These are phyloP conservation scores for Botrytis pseudocinerea DNA, from an alignment of 2,329 filamentous ascomycete genomes.

Conservation along the genomic window DNA sequence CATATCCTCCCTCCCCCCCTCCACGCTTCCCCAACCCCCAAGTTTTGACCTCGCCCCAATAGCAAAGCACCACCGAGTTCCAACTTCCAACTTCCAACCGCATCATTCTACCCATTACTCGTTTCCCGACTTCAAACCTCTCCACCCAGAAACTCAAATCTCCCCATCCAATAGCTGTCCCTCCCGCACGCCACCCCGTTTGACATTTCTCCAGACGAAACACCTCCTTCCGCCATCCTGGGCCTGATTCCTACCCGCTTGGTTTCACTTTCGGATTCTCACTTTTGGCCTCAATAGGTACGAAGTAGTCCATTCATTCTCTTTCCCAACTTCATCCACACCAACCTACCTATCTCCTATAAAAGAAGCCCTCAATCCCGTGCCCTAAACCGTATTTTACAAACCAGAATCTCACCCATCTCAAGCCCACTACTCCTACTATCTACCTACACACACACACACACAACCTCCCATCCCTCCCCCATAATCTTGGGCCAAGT, in stretches of 20 bases:
- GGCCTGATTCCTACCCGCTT: not conserved
- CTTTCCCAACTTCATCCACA: too few relatives aligned
- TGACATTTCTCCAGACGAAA: conserved; percentile 9
- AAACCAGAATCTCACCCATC: too few relatives aligned
- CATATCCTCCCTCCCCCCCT: too few relatives aligned
- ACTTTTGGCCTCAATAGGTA: not conserved
- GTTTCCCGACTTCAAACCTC: not conserved
- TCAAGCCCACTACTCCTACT: too few relatives aligned
- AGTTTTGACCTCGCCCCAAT: not conserved
- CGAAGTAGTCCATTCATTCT: not conserved
- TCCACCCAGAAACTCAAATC: conserved; percentile 3
- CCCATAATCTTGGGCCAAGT: too few relatives aligned
- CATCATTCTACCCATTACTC: not conserved
- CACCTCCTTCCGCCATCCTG: not conserved
- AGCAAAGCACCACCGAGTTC: not conserved
- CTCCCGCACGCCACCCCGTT: not conserved
- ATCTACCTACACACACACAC: too few relatives aligned
- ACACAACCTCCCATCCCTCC: too few relatives aligned
- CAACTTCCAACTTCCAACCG: not conserved
- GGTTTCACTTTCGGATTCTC: not conserved
- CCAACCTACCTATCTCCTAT: too few relatives aligned
- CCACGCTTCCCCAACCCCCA: not conserved
- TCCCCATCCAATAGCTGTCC: not conserved
- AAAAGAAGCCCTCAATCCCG: too few relatives aligned
- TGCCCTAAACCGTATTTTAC: too few relatives aligned